Evolutionary conservation across 2,329 filamentous ascomycete genomes (phyloP).

Genomic region (Arthrinium puccinioides): DNA sequence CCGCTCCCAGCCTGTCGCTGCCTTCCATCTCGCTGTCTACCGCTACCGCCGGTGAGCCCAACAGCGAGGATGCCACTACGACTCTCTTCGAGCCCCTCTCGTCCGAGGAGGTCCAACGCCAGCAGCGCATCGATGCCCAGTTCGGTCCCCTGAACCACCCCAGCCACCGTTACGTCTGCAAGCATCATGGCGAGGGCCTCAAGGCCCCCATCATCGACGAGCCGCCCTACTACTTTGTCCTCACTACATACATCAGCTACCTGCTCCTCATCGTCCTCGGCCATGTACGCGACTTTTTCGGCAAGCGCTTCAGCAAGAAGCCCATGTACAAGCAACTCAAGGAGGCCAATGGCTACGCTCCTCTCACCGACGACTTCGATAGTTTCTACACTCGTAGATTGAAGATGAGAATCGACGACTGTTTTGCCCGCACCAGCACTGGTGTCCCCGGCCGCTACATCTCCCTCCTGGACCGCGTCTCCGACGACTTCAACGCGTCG

Average conservation of each 20-base stretch:
- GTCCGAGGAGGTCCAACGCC: conserved; percentile 69
- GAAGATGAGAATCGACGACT: conserved; percentile 94
- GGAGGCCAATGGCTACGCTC: conserved; percentile 81
- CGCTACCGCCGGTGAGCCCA: conserved; percentile 65
- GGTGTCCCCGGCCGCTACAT: conserved; percentile 93
- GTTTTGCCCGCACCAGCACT: conserved; percentile 85
- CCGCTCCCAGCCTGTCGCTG: conserved; percentile 66
- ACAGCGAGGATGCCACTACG: conserved; percentile 65
- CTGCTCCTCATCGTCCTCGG: conserved; percentile 92
- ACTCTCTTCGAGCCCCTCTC: conserved; percentile 83
- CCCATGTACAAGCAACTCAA: conserved; percentile 77
- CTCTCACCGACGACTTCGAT: conserved; percentile 96
- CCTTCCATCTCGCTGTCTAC: conserved; percentile 90
- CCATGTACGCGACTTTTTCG: conserved; percentile 94
- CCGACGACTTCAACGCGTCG: conserved; percentile 83
- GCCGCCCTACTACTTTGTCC: conserved; percentile 90
- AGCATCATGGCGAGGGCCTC: conserved; percentile 74
- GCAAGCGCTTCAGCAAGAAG: conserved; percentile 84
- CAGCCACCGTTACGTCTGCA: conserved; percentile 82
- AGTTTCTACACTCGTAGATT: conserved; percentile 93
- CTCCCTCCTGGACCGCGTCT: conserved; percentile 83
- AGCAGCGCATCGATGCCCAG: conserved; percentile 76
- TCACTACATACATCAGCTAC: conserved; percentile 98
- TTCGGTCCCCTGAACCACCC: conserved; percentile 80
- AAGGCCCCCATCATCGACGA: conserved; percentile 85